Evolutionary conservation across 1,139 yeast genomes (phyloP), one percentile per base, ranked within the genome.

Genomic region (Sugiyamaella xylanicola): DNA sequence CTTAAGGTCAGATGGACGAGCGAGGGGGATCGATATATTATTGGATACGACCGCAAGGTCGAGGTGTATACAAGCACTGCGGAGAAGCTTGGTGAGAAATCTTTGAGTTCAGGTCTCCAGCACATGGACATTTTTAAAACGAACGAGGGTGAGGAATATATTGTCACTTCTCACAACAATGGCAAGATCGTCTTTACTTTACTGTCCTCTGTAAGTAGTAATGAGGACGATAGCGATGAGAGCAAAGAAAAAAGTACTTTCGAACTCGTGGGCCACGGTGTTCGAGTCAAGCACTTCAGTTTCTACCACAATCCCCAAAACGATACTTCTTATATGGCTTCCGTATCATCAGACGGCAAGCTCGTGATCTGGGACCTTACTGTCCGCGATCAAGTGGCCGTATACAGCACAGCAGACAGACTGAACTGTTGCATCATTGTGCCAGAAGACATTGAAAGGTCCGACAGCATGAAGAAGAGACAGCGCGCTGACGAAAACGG

Each of bases 291-390:
- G 71, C 95, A 85, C 61, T 76, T 92, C 62, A 75, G 83, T 13
- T 76, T 84, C 56, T 82, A 79, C 65, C 73, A 74, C 56, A 77
- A 82, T 59, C 67, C 65, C 1, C 78, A 74, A 51, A 72, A 72
- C 20, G 61, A 54, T 25, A 55, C 41, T 2, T 51, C 59, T 37
- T 86, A 80, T 66, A 74, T 95, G 68, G 79, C 88, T 1, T 86
- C 96, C 1, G 90, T 91, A 11, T 88, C 97, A 0, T 89, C 97
- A 0, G 98, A 93, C 70, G 98, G 99, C 40, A 87, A 83, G 65
- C 85, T 93, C 55, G 96, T 92, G 13, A 85, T 93, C 2, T 93
- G 98, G 97, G 87, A 91, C 67, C 74, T 92, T 66, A 56, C 54
- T n/a, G 66, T 75, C 0, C 79, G 79, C 63, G 96, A 88, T 64